Base-by-base conservation (phyloP, 768 basidiomycete genomes). In the Agrocybe chaxingu region DNA sequence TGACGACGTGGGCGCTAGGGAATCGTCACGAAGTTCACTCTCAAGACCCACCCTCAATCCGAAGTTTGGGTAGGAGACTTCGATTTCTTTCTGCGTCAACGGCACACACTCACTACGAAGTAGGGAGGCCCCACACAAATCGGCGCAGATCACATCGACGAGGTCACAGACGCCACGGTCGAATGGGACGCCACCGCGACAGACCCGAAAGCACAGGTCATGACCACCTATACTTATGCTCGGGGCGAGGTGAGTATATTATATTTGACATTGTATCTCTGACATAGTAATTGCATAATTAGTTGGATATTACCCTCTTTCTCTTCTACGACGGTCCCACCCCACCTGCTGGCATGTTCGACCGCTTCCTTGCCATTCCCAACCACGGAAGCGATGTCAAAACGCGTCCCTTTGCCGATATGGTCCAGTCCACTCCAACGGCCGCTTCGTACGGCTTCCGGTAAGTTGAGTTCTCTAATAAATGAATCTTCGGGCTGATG, bases 251-350 rank as follows among this genome's bases (percentile, higher is more conserved):
- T 78, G 46, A 12, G 68, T 52, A 16, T 48, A 34, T 41, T 38
- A n/a, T 5, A 16, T 42, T 4, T 8, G 18, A 1, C 6, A n/a
- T 32, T 38, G 5, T 11, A 33, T 35, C 32, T 31, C 2, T 13
- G 8, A 11, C 19, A n/a, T 34, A 19, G 9, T 45, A 34, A 35
- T 13, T 29, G 33, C 30, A 18, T 42, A 32, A 29, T 4, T 47
- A 56, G 61, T 54, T 48, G 40, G 47, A 45, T 9, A 59, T 71
- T 5, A 60, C 60, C 2, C 58, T 66, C 7, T 47, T 80, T 3
- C 45, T 86, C 18, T 87, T 86, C 63, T 85, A 87, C 55, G 78
- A 86, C 56, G 77, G 55, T 0, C 82, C 83, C 10, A 69, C 61
- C 0, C 73, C 72, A 0, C 80, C 79, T 0, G 50, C 54, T 0